phyloP scores from a whole-genome alignment of 345 rosid species.

The Erodium maritimum region DNA sequence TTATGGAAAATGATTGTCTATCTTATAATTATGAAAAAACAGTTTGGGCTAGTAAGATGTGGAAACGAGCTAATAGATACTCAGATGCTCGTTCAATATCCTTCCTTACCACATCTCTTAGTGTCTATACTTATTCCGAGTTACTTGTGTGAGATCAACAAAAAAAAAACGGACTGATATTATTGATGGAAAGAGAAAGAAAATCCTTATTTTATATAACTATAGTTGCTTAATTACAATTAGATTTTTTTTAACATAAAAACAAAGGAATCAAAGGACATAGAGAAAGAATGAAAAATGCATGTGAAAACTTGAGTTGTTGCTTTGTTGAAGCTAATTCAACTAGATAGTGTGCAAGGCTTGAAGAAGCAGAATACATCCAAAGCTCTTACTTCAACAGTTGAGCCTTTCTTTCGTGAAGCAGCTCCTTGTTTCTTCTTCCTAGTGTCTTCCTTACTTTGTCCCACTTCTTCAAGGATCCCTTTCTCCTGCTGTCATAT shows the following conservation, averaged over 20 bases:
- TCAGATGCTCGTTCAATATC: too few relatives aligned
- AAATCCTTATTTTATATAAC: too few relatives aligned
- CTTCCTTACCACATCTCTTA: too few relatives aligned
- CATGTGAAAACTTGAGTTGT: not conserved
- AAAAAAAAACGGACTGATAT: too few relatives aligned
- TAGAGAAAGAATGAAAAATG: conserved; percentile 16
- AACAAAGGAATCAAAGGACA: conserved; percentile 7
- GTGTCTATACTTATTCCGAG: too few relatives aligned
- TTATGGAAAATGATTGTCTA: too few relatives aligned
- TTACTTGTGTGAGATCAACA: too few relatives aligned
- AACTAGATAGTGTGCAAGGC: conserved; percentile 70
- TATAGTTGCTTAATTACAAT: not conserved
- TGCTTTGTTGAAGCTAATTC: not conserved
- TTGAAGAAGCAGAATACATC: conserved; percentile 89
- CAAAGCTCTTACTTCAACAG: conserved; percentile 42
- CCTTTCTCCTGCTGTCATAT: too few relatives aligned
- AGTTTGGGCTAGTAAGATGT: too few relatives aligned
- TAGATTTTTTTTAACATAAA: conserved; percentile 11
- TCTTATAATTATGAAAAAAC: too few relatives aligned
- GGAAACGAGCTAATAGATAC: too few relatives aligned
- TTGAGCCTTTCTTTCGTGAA: conserved; percentile 31
- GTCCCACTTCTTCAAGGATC: not conserved
- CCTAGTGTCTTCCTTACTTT: conserved; percentile 18
- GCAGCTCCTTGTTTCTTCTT: conserved; percentile 18
- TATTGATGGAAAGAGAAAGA: too few relatives aligned